Conservation (phyloP, 2,329 filamentous ascomycete genomes). For the Pyrenochaeta sp. region DNA sequence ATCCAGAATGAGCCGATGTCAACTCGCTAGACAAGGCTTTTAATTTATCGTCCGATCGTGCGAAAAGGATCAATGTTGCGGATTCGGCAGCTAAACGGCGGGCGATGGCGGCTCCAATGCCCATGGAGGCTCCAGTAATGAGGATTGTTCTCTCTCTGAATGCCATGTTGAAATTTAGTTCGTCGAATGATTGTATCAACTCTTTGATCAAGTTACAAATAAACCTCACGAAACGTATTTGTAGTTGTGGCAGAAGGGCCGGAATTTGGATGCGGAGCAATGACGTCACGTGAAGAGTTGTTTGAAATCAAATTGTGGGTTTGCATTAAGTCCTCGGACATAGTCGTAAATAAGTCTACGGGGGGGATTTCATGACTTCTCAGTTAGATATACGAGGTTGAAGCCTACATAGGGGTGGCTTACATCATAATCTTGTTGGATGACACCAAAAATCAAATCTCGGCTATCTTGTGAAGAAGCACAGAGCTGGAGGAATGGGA, state of each 20-base stretch:
- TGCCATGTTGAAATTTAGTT: constrained; percentile 29
- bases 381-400: no score
- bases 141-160: constrained; percentile 32
- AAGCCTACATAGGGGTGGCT: no score
- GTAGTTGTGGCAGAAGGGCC: no score
- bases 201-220: no score
- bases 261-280: constrained; percentile 1
- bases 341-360: not conserved
- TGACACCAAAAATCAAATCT: no score
- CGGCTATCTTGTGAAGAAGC: no score
- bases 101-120: constrained; percentile 57
- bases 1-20: constrained; percentile 5
- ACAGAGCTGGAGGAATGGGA: no score
- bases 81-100: constrained; percentile 47
- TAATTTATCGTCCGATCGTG: constrained; percentile 47
- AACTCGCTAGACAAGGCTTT: constrained; percentile 25
- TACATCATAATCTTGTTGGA: no score
- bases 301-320: no score
- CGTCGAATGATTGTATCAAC: no score
- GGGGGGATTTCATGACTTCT: no score
- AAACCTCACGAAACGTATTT: not conserved
- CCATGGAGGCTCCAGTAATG: constrained; percentile 55
- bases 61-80: constrained; percentile 54
- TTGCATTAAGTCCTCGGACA: not conserved
- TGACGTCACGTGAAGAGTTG: no score